Evolutionary conservation across 23 red algal genomes (phyloP).

Genomic region (Gracilaria caudata): DNA sequence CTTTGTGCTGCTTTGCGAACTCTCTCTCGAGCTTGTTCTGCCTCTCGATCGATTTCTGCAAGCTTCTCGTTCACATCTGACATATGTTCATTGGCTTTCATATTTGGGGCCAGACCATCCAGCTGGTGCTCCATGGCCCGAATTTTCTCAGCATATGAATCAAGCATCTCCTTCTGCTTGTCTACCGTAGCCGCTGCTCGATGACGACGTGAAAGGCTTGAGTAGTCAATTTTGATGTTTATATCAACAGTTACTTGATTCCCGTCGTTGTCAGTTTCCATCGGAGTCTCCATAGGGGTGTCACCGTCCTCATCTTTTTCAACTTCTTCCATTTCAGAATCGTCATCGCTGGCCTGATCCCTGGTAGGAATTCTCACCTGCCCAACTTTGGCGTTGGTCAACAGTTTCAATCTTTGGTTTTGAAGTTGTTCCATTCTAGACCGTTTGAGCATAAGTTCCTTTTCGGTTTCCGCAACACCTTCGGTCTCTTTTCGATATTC

Average conservation of each 20-base stretch:
- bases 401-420: slow-evolving; percentile 34
- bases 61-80: slow-evolving; percentile 72
- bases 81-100: slow-evolving; percentile 83
- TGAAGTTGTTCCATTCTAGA: slow-evolving; percentile 56
- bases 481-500: slow-evolving; percentile 63
- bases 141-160: slow-evolving; percentile 65
- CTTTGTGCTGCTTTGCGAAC: slow-evolving; percentile 57
- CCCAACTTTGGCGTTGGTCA: slow-evolving; percentile 67
- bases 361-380: slow-evolving; percentile 54
- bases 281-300: slow-evolving; percentile 24
- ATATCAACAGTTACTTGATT: slow-evolving; percentile 45
- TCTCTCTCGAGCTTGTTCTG: slow-evolving; percentile 64
- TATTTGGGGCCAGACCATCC: slow-evolving; percentile 88
- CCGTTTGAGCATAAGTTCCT: slow-evolving; percentile 53
- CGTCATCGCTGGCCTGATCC: slow-evolving; percentile 47
- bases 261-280: slow-evolving; percentile 51
- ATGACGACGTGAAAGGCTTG: slow-evolving; percentile 54
- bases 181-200: slow-evolving; percentile 61
- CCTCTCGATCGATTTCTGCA: slow-evolving; percentile 72
- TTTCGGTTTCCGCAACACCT: slow-evolving; percentile 50
- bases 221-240: slow-evolving; percentile 66
- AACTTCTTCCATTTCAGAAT: slow-evolving; percentile 27
- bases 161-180: slow-evolving; percentile 61
- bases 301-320: slow-evolving; percentile 51
- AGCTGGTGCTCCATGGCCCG: slow-evolving; percentile 55